phyloP scores from a whole-genome alignment of 495 filamentous ascomycete genomes.

The Talaromyces proteolyticus region DNA sequence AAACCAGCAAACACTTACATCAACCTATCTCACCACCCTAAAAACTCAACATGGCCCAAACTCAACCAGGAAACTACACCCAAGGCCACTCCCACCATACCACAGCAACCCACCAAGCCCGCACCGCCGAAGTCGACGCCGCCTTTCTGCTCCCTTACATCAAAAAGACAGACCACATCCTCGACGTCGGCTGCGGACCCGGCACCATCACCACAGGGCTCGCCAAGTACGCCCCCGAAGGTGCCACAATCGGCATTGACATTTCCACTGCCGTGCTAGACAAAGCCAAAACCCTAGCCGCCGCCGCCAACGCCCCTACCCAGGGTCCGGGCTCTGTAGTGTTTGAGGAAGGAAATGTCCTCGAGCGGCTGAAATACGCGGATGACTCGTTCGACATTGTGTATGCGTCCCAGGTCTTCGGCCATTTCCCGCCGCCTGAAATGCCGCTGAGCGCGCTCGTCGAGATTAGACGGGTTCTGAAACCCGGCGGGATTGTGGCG shows the following conservation, averaged over 20 bases:
- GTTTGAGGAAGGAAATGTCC: slow-evolving; percentile 10
- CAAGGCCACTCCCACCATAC: slow-evolving; percentile 24
- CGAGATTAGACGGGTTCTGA: slow-evolving; percentile 34
- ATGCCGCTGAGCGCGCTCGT: slow-evolving; percentile 21
- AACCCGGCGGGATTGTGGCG: slow-evolving; percentile 42
- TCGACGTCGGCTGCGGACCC: slow-evolving; percentile 4
- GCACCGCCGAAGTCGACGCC: slow-evolving; percentile 21
- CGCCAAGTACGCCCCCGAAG: slow-evolving; percentile 9
- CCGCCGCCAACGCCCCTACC: slow-evolving; percentile 1
- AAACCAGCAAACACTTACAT: no score
- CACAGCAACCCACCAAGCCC: slow-evolving; percentile 19
- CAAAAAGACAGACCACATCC: neutral
- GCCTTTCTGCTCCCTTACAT: slow-evolving; percentile 10
- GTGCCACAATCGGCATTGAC: slow-evolving; percentile 33
- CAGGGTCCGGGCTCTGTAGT: neutral
- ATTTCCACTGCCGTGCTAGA: slow-evolving; percentile 16
- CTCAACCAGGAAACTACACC: slow-evolving; percentile 19
- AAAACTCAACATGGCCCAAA: slow-evolving; percentile 19
- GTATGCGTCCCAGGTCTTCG: slow-evolving; percentile 38
- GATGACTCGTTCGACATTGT: slow-evolving; percentile 46
- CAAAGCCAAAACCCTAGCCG: slow-evolving; percentile 20
- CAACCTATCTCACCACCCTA: no score
- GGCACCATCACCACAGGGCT: slow-evolving; percentile 5
- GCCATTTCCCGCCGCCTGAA: slow-evolving; percentile 26
- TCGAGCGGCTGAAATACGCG: slow-evolving; percentile 20